Evolutionary conservation across 2,329 filamentous ascomycete genomes (phyloP).

Genomic region (Penicillium fuscoglaucum): DNA sequence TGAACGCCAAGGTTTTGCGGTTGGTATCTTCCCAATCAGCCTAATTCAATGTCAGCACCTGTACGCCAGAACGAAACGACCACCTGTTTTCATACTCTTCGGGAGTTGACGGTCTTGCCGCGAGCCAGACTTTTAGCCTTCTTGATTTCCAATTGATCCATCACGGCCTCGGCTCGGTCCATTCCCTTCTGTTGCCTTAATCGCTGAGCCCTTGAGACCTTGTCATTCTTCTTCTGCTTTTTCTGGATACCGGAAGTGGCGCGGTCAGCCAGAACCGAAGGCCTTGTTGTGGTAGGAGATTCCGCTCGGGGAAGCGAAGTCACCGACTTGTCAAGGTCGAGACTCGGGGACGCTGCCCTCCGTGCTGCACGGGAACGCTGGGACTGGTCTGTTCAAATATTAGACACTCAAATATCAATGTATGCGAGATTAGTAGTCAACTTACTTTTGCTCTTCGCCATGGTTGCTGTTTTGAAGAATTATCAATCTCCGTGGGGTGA

Average conservation of each 20-base stretch:
- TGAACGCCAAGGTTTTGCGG: conserved; percentile 32
- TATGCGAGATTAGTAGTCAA: conserved; percentile 7
- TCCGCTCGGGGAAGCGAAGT: conserved; percentile 44
- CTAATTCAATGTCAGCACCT: conserved; percentile 28
- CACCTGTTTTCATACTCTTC: conserved; percentile 39
- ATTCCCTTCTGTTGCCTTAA: conserved; percentile 56
- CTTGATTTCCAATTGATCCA: conserved; percentile 59
- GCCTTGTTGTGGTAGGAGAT: conserved; percentile 40
- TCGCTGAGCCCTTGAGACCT: conserved; percentile 54
- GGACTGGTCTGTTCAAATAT: conserved; percentile 48
- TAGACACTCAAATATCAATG: conserved; percentile 6
- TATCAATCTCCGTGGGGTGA: conserved; percentile 31
- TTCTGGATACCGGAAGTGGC: conserved; percentile 55
- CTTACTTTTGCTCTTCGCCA: conserved; percentile 43
- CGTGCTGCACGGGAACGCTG: conserved; percentile 60
- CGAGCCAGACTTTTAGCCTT: conserved; percentile 53
- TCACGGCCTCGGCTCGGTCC: conserved; percentile 55
- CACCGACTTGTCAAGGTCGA: conserved; percentile 54
- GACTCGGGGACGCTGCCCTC: conserved; percentile 56
- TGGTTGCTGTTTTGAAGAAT: conserved; percentile 28
- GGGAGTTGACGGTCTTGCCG: conserved; percentile 50
- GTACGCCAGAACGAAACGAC: background rate
- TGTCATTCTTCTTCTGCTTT: conserved; percentile 51
- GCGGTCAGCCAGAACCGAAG: conserved; percentile 52
- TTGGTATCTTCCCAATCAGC: conserved; percentile 47